Conservation (phyloP, 2,329 filamentous ascomycete genomes). For the Sporothrix pseudoabietina region DNA sequence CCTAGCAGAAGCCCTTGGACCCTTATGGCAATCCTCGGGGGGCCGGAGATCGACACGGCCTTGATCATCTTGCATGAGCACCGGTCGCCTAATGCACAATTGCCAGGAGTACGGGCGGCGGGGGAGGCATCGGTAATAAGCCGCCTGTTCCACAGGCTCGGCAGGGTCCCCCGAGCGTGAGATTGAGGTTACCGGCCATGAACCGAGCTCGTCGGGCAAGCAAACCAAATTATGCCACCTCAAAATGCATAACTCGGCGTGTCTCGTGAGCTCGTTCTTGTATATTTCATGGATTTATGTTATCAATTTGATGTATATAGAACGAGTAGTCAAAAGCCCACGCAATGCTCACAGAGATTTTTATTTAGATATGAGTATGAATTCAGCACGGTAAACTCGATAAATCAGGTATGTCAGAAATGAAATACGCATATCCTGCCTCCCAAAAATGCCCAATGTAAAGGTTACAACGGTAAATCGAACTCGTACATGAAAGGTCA, state of each 20-base stretch:
- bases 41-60: not conserved
- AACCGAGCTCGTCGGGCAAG: not conserved
- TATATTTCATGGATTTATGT: not conserved
- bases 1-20: not conserved
- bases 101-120: not conserved
- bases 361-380: not conserved
- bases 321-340: not conserved
- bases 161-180: not conserved
- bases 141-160: not conserved
- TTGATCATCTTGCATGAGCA: conserved; percentile 11
- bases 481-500: not conserved
- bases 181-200: not conserved
- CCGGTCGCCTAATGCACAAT: not conserved
- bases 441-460: not conserved
- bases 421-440: not conserved
- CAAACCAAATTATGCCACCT: not conserved
- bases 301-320: not conserved
- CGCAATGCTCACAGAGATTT: not conserved
- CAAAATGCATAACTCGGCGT: not conserved
- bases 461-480: not conserved
- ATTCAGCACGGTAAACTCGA: not conserved
- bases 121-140: not conserved
- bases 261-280: not conserved
- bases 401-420: not conserved
- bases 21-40: not conserved